Evolutionary conservation across 176 grass and related monocot species (phyloP).

Genomic region (Lolium rigidum): DNA sequence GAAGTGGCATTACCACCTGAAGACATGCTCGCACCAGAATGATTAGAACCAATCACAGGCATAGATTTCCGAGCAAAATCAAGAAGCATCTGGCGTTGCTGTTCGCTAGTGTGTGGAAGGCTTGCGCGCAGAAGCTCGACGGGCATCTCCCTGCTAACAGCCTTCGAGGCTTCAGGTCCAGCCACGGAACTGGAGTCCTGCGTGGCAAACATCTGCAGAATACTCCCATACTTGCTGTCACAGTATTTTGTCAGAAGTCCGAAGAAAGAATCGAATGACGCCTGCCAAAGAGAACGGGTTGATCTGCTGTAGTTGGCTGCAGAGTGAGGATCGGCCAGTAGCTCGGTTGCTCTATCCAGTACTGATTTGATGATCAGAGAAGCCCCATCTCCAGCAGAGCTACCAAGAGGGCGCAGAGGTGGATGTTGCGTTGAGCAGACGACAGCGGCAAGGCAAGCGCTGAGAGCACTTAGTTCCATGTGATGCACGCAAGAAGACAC

Average conservation of each 20-base stretch:
- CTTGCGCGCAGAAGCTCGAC: slow-evolving; percentile 79
- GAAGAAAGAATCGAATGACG: slow-evolving; percentile 95
- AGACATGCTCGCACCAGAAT: slow-evolving; percentile 29
- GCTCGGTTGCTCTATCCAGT: slow-evolving; percentile 78
- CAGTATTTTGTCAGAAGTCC: slow-evolving; percentile 89
- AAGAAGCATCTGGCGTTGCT: slow-evolving; percentile 73
- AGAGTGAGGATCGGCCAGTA: slow-evolving; percentile 76
- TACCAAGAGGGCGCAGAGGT: slow-evolving; percentile 83
- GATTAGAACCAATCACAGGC: slow-evolving; percentile 51
- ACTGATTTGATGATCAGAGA: slow-evolving; percentile 80
- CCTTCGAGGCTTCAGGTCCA: slow-evolving; percentile 76
- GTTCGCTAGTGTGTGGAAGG: slow-evolving; percentile 86
- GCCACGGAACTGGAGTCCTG: slow-evolving; percentile 45
- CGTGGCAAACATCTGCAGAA: slow-evolving; percentile 71
- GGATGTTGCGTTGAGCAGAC: slow-evolving; percentile 91
- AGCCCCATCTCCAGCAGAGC: slow-evolving; percentile 87
- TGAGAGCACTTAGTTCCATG: slow-evolving; percentile 86
- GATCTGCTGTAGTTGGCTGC: slow-evolving; percentile 64
- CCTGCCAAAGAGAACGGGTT: slow-evolving; percentile 92
- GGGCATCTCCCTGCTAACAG: slow-evolving; percentile 86
- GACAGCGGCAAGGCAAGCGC: slow-evolving; percentile 92
- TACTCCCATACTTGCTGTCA: slow-evolving; percentile 87
- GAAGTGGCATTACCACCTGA: slow-evolving; percentile 42
- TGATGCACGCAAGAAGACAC: slow-evolving; percentile 72
- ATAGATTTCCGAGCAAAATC: slow-evolving; percentile 82